Base-by-base conservation (phyloP, 129 eudicot genomes). In the Centrapalus pauciflorus region DNA sequence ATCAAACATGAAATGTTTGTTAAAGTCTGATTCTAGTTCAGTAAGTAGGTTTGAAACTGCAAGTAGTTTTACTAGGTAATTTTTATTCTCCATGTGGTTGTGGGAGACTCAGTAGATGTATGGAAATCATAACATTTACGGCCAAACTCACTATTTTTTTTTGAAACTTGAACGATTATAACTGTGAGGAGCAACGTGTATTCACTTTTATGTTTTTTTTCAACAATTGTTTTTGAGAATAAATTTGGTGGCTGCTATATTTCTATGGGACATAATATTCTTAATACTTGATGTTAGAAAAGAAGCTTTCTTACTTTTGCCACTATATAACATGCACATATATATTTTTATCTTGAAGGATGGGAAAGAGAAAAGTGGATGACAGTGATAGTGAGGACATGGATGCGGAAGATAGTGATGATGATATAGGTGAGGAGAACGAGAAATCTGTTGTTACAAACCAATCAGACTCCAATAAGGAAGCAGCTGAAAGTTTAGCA, bases 321-420 rank as follows among this genome's bases (percentile, higher is more conserved):
- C 25, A 30, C 10, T 26, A 1, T 3, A 16, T 66, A 57, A 74
- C 55, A 45, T 56, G 38, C 33, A 56, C 52, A 9, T 58, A n/a
- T 35, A 20, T n/a, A n/a, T n/a, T n/a, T 16, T 65, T 24, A 32
- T 62, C 68, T 56, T 57, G 60, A 66, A 92, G 98, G 98, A 76
- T 72, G 88, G 99, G 96, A 41, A 93, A 93, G 95, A 79, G 95
- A 64, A 88, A 76, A 76, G 29, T 84, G 65, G 92, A 69, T 69
- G 95, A 82, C 23, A 93, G 89, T 80, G 98, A 93, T 73, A 87
- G 85, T 66, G 90, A 85, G 37, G 86, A 86, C 68, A 61, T 63
- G 38, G 91, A 79, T 66, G 87, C 79, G 70, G 90, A 84, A 30
- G 83, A 76, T 58, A 79, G 80, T 8, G 86, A 82, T 25, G 86